phyloP scores from a whole-genome alignment of 768 basidiomycete genomes.

The Agrocybe chaxingu region DNA sequence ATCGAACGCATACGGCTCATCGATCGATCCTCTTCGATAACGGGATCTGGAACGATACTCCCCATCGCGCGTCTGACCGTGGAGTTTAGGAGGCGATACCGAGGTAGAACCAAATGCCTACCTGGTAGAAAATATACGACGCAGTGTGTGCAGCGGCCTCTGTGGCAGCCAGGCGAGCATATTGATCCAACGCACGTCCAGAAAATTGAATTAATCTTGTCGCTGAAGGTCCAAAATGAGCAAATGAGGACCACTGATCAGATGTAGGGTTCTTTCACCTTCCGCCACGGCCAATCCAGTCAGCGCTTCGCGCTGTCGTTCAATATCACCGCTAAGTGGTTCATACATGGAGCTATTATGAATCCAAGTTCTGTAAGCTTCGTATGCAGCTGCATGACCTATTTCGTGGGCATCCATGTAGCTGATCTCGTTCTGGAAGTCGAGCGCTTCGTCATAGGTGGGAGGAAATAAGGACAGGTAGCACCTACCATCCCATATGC shows the following conservation, averaged over 20 bases:
- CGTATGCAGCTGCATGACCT: slow-evolving; percentile 76
- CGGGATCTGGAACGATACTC: slow-evolving; percentile 34
- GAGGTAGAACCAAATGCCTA: slow-evolving; percentile 18
- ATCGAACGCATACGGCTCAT: slow-evolving; percentile 39
- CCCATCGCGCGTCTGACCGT: slow-evolving; percentile 31
- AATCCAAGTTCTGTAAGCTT: slow-evolving; percentile 69
- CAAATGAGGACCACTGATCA: background rate
- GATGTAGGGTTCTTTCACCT: slow-evolving; percentile 35
- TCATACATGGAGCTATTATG: slow-evolving; percentile 54
- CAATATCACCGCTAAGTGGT: slow-evolving; percentile 52
- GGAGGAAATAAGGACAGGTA: slow-evolving; percentile 4
- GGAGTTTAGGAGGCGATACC: background rate
- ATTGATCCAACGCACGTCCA: slow-evolving; percentile 38
- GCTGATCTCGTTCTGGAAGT: slow-evolving; percentile 44
- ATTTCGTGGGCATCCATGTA: slow-evolving; percentile 57
- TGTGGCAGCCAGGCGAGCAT: slow-evolving; percentile 47
- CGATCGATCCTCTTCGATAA: slow-evolving; percentile 23
- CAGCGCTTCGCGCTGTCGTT: slow-evolving; percentile 63
- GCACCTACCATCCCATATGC: slow-evolving; percentile 62
- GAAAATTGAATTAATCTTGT: slow-evolving; percentile 54
- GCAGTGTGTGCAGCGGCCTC: slow-evolving; percentile 72
- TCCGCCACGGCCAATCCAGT: slow-evolving; percentile 70
- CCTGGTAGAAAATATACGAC: slow-evolving; percentile 54
- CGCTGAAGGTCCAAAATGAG: slow-evolving; percentile 33
- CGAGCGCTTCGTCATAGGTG: slow-evolving; percentile 1